Conservation (phyloP, 2,329 filamentous ascomycete species). For the Pyricularia grisea region DNA sequence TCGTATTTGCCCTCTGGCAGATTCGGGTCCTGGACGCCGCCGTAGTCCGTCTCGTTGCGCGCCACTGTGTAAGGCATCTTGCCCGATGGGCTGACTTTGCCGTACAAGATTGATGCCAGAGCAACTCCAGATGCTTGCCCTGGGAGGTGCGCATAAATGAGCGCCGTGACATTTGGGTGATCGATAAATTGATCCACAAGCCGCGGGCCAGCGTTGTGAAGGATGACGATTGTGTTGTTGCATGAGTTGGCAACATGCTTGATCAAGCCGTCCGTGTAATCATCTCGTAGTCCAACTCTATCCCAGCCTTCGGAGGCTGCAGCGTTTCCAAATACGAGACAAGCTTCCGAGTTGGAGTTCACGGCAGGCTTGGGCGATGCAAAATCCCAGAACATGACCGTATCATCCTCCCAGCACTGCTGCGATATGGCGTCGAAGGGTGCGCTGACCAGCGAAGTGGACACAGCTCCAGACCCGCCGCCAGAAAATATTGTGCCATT, state of each 20-base stretch:
- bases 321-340: conserved; percentile 55
- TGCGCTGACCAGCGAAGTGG: conserved; percentile 31
- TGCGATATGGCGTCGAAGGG: conserved; percentile 46
- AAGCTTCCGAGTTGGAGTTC: conserved; percentile 47
- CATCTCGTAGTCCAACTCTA: conserved; percentile 52
- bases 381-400: conserved; percentile 52
- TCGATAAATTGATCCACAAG: conserved; percentile 52
- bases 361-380: conserved; percentile 34
- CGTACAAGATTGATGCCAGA: conserved; percentile 46
- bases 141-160: conserved; percentile 54
- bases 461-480: conserved; percentile 23
- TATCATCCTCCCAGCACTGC: conserved; percentile 44
- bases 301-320: conserved; percentile 65
- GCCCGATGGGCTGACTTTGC: conserved; percentile 45
- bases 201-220: conserved; percentile 53
- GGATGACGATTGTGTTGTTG: conserved; percentile 53
- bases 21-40: conserved; percentile 26
- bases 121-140: conserved; percentile 52
- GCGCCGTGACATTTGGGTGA: conserved; percentile 51
- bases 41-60: conserved; percentile 44
- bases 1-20: conserved; percentile 39
- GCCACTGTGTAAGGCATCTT: conserved; percentile 53
- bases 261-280: conserved; percentile 50
- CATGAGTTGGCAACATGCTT: conserved; percentile 47
- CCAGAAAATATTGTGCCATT: conserved; percentile 33